Percentiles rank a stretch among this genome's conserved stretches.
These are phyloP conservation scores for Tulasnella sp. DNA, from an alignment of 768 basidiomycete species.

Conservation along the genomic window DNA sequence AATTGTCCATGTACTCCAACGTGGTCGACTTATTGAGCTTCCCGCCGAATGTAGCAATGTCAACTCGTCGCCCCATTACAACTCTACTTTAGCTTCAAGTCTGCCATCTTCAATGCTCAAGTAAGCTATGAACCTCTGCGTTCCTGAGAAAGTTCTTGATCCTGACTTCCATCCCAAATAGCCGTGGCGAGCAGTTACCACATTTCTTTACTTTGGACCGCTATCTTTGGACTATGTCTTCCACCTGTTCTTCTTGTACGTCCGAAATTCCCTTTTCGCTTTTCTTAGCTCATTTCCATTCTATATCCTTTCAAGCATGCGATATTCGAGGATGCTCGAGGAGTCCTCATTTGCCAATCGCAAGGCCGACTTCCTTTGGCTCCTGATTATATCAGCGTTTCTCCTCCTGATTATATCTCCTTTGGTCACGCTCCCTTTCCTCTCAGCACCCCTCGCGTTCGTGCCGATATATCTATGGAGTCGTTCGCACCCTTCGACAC, in stretches of 20 bases:
- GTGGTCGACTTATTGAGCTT: too few relatives aligned
- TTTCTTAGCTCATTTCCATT: not conserved
- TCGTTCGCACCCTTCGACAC: conserved; percentile 81
- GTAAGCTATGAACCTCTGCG: conserved; percentile 31
- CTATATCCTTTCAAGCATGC: conserved; percentile 51
- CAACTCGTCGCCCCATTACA: conserved; percentile 83
- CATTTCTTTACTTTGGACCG: conserved; percentile 92
- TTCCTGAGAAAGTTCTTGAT: not conserved
- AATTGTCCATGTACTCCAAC: conserved; percentile 28
- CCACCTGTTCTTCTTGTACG: conserved; percentile 98
- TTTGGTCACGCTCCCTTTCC: conserved; percentile 82
- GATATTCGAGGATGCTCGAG: conserved; percentile 93
- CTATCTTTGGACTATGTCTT: conserved; percentile 91
- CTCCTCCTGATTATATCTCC: conserved; percentile 89
- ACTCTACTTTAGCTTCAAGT: conserved; percentile 84
- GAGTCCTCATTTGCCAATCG: conserved; percentile 89
- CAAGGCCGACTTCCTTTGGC: conserved; percentile 92
- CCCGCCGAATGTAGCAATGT: too few relatives aligned
- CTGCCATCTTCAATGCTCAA: conserved; percentile 72
- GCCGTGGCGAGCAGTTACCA: conserved; percentile 83
- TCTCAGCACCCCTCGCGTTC: conserved; percentile 86
- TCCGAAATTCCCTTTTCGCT: conserved; percentile 12
- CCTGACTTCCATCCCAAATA: conserved; percentile 25
- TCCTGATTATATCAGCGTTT: conserved; percentile 68
- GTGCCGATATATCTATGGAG: conserved; percentile 98